These are phyloP conservation scores for Dictyostelium citrinum DNA, from an alignment of 78 protist species.

Conservation along the genomic window DNA sequence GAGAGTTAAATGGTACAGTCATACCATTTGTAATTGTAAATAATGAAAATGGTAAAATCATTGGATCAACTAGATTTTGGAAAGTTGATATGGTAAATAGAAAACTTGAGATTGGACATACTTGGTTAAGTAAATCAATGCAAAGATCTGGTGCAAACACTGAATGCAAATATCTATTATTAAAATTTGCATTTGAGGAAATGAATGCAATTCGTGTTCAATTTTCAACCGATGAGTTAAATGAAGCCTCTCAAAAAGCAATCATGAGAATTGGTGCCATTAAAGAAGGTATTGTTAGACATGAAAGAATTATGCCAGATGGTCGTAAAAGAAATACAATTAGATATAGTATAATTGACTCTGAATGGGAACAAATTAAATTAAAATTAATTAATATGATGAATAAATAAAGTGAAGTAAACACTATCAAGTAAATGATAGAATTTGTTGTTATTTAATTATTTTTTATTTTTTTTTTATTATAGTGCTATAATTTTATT, in stretches of 20 bases:
- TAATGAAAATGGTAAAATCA: background rate
- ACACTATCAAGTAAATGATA: background rate
- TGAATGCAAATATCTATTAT: background rate
- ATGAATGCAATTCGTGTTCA: slow-evolving; percentile 11
- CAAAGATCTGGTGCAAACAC: slow-evolving; percentile 15
- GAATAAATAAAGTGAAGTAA: background rate
- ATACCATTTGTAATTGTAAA: slow-evolving; percentile 8
- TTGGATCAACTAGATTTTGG: slow-evolving; percentile 19
- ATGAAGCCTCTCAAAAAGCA: background rate
- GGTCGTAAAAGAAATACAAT: slow-evolving; percentile 10
- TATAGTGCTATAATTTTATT: background rate
- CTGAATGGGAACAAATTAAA: slow-evolving; percentile 10
- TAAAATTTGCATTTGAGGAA: slow-evolving; percentile 9
- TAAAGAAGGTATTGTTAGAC: background rate
- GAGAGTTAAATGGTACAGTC: background rate
- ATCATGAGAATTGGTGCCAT: background rate
- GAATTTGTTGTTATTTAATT: too few relatives aligned
- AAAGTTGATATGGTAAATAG: background rate
- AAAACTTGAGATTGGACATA: background rate
- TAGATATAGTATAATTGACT: background rate
- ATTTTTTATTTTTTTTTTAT: background rate
- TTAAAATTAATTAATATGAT: background rate
- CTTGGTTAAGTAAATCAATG: background rate
- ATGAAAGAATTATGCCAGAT: slow-evolving; percentile 21
- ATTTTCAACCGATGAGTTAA: slow-evolving; percentile 22